Evolutionary conservation across 108 stramenopile genomes (phyloP).

Genomic region (Chaetoceros tenuissimus): DNA sequence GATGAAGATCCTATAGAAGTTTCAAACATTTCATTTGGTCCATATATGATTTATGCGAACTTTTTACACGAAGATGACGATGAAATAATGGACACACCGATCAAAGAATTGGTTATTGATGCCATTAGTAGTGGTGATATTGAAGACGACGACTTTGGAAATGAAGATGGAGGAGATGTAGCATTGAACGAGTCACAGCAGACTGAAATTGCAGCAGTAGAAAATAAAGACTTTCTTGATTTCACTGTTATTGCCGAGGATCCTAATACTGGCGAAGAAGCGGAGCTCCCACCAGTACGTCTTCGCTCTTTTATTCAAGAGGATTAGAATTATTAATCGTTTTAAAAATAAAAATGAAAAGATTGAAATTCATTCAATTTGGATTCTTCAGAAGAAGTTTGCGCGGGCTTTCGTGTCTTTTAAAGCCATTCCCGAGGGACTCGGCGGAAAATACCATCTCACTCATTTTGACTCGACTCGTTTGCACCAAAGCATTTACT

Average conservation of each 20-base stretch:
- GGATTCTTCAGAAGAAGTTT: too few species aligned
- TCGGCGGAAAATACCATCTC: too few species aligned
- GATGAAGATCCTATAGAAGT: conserved; percentile 43
- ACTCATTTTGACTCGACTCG: too few species aligned
- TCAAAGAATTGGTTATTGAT: conserved; percentile 50
- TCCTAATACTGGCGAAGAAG: conserved; percentile 59
- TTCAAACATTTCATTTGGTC: conserved; percentile 56
- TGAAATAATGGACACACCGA: conserved; percentile 39
- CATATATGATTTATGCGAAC: conserved; percentile 77
- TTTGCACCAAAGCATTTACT: too few species aligned
- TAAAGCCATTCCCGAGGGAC: too few species aligned
- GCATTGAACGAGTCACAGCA: not conserved
- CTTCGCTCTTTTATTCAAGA: too few species aligned
- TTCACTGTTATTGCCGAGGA: conserved; percentile 66
- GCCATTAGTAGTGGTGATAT: conserved; percentile 44
- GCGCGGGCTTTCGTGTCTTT: too few species aligned
- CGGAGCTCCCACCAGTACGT: conserved; percentile 52
- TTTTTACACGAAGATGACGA: conserved; percentile 74
- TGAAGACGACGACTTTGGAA: conserved; percentile 35
- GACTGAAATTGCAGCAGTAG: conserved; percentile 6
- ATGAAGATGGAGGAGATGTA: conserved; percentile 9
- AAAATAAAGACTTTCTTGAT: conserved; percentile 28
- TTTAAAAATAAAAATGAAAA: too few species aligned
- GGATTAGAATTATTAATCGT: too few species aligned
- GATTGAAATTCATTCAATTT: too few species aligned